Evolutionary conservation across 768 basidiomycete species (phyloP).

Genomic region (Tricholoma matsutake): DNA sequence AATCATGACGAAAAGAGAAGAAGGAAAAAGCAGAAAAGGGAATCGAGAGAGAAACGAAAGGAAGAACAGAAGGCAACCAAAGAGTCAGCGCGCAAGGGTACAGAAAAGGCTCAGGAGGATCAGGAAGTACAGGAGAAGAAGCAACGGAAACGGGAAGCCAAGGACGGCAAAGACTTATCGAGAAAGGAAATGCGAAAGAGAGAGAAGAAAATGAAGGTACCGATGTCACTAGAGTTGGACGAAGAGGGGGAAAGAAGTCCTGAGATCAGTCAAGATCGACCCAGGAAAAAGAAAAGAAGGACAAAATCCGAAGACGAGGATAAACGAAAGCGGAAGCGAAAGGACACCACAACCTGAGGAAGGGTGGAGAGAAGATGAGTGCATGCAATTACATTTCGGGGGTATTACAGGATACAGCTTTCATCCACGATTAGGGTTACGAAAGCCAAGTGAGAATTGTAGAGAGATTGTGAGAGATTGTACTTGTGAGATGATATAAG

Average conservation of each 20-base stretch:
- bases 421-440: slow-evolving; percentile 13
- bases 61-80: slow-evolving; percentile 18
- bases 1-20: slow-evolving; percentile 11
- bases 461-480: background rate
- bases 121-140: slow-evolving; percentile 13
- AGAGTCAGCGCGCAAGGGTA: slow-evolving; percentile 11
- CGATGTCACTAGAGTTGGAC: background rate
- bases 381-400: slow-evolving; percentile 3
- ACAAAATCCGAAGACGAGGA: background rate
- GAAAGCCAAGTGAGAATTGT: slow-evolving; percentile 6
- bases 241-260: background rate
- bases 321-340: slow-evolving; percentile 12
- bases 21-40: slow-evolving; percentile 14
- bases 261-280: background rate
- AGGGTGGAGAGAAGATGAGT: background rate
- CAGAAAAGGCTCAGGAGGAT: slow-evolving; percentile 8
- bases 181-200: slow-evolving; percentile 8
- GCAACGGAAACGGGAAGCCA: slow-evolving; percentile 12
- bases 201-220: background rate
- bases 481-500: slow-evolving; percentile 12
- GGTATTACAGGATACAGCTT: slow-evolving; percentile 7
- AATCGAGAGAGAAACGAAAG: slow-evolving; percentile 18
- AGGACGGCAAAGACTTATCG: slow-evolving; percentile 1
- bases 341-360: background rate
- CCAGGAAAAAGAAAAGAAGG: slow-evolving; percentile 14